Percentiles rank a stretch among this genome's conserved stretches.
These are phyloP conservation scores for Urochloa ruziziensis DNA, from an alignment of 176 grass and related monocot genomes.

Conservation along the genomic window DNA sequence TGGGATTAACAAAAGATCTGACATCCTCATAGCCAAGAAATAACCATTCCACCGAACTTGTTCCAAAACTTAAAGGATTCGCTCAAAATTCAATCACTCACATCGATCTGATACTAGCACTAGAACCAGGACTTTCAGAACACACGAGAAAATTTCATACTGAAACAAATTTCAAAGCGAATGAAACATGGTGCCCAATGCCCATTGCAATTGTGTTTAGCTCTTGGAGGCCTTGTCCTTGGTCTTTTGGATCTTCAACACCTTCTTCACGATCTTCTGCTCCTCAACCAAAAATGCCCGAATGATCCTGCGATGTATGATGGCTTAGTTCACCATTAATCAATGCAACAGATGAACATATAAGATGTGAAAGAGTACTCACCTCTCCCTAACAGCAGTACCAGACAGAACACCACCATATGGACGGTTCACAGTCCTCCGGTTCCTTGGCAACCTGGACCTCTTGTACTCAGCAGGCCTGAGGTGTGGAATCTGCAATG, in stretches of 20 bases:
- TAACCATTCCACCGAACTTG: not conserved
- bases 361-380: not conserved
- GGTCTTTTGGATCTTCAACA: slow-evolving; percentile 74
- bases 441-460: slow-evolving; percentile 59
- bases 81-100: slow-evolving; percentile 35
- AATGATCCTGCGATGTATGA: slow-evolving; percentile 44
- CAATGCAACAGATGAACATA: not conserved
- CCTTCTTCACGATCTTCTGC: slow-evolving; percentile 92
- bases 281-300: slow-evolving; percentile 76
- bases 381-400: slow-evolving; percentile 72
- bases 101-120: slow-evolving; percentile 20
- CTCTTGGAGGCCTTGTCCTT: slow-evolving; percentile 76
- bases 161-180: slow-evolving; percentile 24
- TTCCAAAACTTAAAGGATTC: slow-evolving; percentile 14
- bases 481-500: slow-evolving; percentile 54
- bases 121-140: slow-evolving; percentile 15
- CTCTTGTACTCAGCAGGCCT: slow-evolving; percentile 65
- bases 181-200: slow-evolving; percentile 8
- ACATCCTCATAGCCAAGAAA: not conserved
- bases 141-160: slow-evolving; percentile 12
- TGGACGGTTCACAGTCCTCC: slow-evolving; percentile 71
- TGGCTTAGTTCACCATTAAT: not conserved
- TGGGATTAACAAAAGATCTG: not conserved
- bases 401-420: slow-evolving; percentile 83
- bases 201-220: slow-evolving; percentile 31